These are phyloP conservation scores for Hevea brasiliensis DNA, from an alignment of 345 rosid species.

Conservation along the genomic window DNA sequence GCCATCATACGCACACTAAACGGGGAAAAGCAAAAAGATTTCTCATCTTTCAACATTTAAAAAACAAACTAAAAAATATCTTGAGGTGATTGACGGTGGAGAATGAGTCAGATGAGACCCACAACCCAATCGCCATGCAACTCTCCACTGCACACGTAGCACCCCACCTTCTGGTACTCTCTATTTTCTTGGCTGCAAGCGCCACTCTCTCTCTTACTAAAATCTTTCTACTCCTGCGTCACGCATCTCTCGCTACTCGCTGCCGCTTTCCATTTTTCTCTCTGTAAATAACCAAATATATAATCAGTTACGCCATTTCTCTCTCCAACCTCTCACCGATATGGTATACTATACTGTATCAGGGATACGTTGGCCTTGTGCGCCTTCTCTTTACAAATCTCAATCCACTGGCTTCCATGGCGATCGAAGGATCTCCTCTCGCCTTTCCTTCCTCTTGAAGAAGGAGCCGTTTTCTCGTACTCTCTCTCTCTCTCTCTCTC, in stretches of 20 bases:
- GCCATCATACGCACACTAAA: too few species aligned
- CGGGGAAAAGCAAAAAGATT: too few species aligned
- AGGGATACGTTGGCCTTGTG: constrained; percentile 51
- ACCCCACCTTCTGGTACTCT: not conserved
- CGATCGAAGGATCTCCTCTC: constrained; percentile 41
- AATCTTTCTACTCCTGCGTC: not conserved
- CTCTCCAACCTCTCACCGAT: not conserved
- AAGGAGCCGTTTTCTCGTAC: constrained; percentile 53
- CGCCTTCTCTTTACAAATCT: constrained; percentile 41
- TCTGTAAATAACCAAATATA: not conserved
- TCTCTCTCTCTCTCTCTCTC: constrained; percentile 23
- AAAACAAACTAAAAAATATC: not conserved
- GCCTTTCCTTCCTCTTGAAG: constrained; percentile 49
- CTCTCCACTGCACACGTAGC: constrained; percentile 52
- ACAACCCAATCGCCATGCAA: constrained; percentile 37
- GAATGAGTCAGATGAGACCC: constrained; percentile 34
- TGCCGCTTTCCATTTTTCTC: constrained; percentile 1
- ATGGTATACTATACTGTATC: constrained; percentile 61
- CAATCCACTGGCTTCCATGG: constrained; percentile 44
- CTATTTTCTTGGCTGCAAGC: not conserved
- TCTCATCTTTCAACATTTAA: too few species aligned
- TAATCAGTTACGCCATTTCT: constrained; percentile 8
- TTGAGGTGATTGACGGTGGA: constrained; percentile 8
- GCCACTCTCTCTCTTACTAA: too few species aligned
- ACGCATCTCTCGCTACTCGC: constrained; percentile 28